These are phyloP conservation scores for Umbelopsis isabellina DNA, from an alignment of 192 early-diverging fungal genomes.

Conservation along the genomic window DNA sequence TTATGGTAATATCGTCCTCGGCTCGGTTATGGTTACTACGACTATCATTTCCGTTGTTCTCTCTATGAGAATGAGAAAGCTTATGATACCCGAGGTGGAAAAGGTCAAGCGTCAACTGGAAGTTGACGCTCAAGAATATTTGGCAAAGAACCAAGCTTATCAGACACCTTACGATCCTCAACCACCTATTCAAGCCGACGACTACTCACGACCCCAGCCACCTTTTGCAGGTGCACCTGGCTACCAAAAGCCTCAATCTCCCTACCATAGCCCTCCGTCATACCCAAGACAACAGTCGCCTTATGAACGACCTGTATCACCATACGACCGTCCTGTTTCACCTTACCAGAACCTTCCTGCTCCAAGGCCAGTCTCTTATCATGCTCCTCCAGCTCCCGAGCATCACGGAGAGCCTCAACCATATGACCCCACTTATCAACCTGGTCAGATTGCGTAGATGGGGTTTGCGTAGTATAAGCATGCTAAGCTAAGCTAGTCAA, in stretches of 20 bases:
- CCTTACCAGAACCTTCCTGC: too few species aligned
- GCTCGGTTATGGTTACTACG: slow-evolving; percentile 19
- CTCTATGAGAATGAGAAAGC: neutral
- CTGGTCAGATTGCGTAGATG: too few species aligned
- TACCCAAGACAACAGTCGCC: neutral
- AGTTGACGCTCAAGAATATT: neutral
- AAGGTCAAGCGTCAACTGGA: neutral
- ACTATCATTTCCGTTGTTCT: neutral
- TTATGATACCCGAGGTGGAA: neutral
- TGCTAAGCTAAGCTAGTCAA: too few species aligned
- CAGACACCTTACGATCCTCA: neutral
- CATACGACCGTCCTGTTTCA: too few species aligned
- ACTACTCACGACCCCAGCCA: neutral
- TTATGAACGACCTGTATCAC: too few species aligned
- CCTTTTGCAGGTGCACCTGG: neutral
- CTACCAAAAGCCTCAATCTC: neutral
- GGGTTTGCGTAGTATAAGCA: too few species aligned
- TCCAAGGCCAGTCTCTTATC: too few species aligned
- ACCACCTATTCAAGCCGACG: neutral
- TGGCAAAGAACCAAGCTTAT: neutral
- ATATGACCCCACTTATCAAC: too few species aligned
- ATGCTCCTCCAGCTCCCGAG: too few species aligned
- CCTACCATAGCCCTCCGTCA: neutral
- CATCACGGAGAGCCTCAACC: too few species aligned
- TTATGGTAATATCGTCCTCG: slow-evolving; percentile 40